phyloP scores from a whole-genome alignment of 116 monocot genomes.

The Trichopus zeylanicus region DNA sequence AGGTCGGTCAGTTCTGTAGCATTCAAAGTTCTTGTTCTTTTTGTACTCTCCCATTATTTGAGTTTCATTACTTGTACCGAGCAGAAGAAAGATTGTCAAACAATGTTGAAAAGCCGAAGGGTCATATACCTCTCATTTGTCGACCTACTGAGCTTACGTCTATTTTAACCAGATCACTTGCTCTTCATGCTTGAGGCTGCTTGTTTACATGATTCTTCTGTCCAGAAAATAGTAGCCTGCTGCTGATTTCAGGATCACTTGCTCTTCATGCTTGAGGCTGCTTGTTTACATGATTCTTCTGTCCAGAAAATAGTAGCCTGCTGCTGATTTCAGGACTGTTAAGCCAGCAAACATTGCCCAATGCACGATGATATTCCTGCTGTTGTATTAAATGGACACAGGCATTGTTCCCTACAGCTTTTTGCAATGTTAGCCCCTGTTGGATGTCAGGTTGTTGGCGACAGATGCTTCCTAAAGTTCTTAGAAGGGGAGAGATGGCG shows the following conservation, averaged over 20 bases:
- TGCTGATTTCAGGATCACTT: too few relatives aligned
- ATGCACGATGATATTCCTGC: too few relatives aligned
- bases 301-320: too few relatives aligned
- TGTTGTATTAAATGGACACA: too few relatives aligned
- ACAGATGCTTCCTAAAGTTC: too few relatives aligned
- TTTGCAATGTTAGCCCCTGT: too few relatives aligned
- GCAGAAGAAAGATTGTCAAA: conserved; percentile 22
- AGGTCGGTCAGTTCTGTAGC: conserved; percentile 15
- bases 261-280: neutral
- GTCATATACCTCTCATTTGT: conserved; percentile 55
- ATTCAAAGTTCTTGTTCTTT: neutral
- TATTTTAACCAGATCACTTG: neutral
- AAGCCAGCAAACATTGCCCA: too few relatives aligned
- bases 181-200: neutral
- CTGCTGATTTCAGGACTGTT: too few relatives aligned
- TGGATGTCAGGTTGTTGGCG: too few relatives aligned
- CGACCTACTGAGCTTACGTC: conserved; percentile 90
- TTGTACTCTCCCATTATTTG: neutral
- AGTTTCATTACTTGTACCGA: conserved; percentile 5
- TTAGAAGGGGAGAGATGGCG: too few relatives aligned
- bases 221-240: neutral
- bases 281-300: neutral
- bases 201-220: too few relatives aligned
- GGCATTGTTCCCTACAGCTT: too few relatives aligned
- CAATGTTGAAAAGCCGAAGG: conserved; percentile 35